Conservation (phyloP, 306 rosid species). For the Fagus crenata region DNA sequence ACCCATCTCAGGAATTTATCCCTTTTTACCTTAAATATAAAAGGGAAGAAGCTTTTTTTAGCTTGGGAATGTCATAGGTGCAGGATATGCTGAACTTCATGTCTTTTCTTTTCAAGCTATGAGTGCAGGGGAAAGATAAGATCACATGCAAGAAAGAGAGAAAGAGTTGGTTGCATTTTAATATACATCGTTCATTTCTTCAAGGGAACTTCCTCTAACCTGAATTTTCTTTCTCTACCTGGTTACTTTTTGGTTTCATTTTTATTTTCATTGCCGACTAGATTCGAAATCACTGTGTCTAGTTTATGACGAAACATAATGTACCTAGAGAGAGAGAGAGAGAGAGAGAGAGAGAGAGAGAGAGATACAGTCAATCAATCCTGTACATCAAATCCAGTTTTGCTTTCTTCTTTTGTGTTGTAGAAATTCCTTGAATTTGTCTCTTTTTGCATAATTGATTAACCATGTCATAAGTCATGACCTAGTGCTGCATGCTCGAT, state of each 20-base stretch:
- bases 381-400: slow-evolving; percentile 3
- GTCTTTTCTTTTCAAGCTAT: background rate
- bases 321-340: background rate
- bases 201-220: background rate
- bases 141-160: background rate
- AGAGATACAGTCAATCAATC: background rate
- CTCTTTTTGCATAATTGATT: background rate
- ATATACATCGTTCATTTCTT: too few species aligned
- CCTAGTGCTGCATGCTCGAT: background rate
- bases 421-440: background rate
- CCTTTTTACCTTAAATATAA: slow-evolving; percentile 33
- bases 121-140: background rate
- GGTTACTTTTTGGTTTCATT: background rate
- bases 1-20: slow-evolving; percentile 29
- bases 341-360: background rate
- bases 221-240: background rate
- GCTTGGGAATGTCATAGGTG: slow-evolving; percentile 15
- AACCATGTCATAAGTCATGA: background rate
- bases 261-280: background rate
- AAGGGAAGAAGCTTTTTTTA: slow-evolving; percentile 20
- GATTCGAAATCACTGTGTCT: background rate
- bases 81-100: background rate
- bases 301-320: background rate
- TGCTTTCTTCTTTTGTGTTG: background rate
- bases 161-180: background rate